These are phyloP conservation scores for Colletotrichum australisinense DNA, from an alignment of 2,329 filamentous ascomycete genomes.

Conservation along the genomic window DNA sequence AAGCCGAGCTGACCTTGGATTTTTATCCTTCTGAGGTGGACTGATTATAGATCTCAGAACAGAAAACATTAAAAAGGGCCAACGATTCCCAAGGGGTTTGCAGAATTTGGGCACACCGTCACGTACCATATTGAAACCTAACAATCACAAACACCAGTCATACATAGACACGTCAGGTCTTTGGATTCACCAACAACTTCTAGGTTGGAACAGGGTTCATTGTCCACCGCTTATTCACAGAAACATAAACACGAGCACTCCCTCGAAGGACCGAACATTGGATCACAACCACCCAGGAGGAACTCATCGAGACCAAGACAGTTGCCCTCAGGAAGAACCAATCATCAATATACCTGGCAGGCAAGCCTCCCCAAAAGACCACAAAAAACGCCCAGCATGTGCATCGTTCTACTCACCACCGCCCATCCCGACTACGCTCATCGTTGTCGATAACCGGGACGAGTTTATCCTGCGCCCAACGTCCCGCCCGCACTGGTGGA, in stretches of 20 bases:
- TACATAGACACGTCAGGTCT: conserved; percentile 3
- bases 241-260: not conserved
- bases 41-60: conserved; percentile 8
- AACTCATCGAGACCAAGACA: not conserved
- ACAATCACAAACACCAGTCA: conserved; percentile 5
- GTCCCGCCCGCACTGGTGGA: conserved; percentile 74
- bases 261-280: not conserved
- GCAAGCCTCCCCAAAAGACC: not conserved
- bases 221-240: not conserved
- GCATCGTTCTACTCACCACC: conserved; percentile 81
- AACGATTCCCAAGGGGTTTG: not conserved
- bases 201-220: not conserved
- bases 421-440: conserved; percentile 81
- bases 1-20: not conserved
- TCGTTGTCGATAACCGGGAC: conserved; percentile 83
- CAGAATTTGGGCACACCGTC: not conserved
- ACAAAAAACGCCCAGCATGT: conserved; percentile 65
- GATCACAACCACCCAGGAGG: not conserved
- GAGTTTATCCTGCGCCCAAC: conserved; percentile 76
- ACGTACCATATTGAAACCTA: conserved; percentile 1
- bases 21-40: conserved; percentile 7
- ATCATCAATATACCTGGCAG: not conserved
- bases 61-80: conserved; percentile 9
- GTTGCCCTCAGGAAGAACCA: not conserved
- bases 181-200: conserved; percentile 8